A percentile compares a stretch with the other conserved stretches of the same genome.
These are phyloP conservation scores for Amylocarpus encephaloides DNA, from an alignment of 2,329 filamentous ascomycete genomes.

Conservation along the genomic window DNA sequence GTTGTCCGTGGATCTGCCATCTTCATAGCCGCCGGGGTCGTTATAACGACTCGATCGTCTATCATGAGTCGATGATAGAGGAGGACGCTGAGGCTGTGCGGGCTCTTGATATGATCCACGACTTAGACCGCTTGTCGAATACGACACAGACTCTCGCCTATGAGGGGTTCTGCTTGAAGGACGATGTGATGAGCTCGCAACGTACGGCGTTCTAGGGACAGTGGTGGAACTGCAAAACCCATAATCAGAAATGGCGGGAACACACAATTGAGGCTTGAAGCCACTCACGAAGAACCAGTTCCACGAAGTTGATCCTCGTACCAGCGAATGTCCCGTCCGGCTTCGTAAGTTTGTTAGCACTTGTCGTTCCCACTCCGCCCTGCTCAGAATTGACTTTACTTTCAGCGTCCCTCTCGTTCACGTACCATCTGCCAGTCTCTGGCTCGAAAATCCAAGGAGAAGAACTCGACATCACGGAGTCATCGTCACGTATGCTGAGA, in stretches of 20 bases:
- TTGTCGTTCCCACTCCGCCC: not conserved
- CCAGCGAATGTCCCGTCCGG: not conserved
- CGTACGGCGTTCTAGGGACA: not conserved
- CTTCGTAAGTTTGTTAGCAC: slow-evolving; percentile 2
- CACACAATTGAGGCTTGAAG: not conserved
- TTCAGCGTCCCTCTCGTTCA: slow-evolving; percentile 8
- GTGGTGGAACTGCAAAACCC: not conserved
- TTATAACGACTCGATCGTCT: slow-evolving; percentile 1
- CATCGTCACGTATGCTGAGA: slow-evolving; percentile 1
- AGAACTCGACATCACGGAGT: slow-evolving; percentile 4
- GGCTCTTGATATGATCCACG: not conserved
- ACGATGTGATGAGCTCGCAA: not conserved
- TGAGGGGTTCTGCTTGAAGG: not conserved
- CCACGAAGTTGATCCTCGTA: not conserved
- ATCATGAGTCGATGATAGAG: not conserved
- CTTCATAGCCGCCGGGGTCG: not conserved
- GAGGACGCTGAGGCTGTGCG: not conserved
- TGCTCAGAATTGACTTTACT: slow-evolving; percentile 1
- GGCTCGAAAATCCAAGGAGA: slow-evolving; percentile 4
- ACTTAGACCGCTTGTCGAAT: not conserved
- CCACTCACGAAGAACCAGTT: not conserved
- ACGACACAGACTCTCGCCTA: slow-evolving; percentile 1
- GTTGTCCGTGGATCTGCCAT: not conserved
- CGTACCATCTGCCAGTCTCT: slow-evolving; percentile 10
- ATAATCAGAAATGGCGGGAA: not conserved